Conservation (phyloP, 2,329 filamentous ascomycete genomes). For the Ascochyta rabiei region DNA sequence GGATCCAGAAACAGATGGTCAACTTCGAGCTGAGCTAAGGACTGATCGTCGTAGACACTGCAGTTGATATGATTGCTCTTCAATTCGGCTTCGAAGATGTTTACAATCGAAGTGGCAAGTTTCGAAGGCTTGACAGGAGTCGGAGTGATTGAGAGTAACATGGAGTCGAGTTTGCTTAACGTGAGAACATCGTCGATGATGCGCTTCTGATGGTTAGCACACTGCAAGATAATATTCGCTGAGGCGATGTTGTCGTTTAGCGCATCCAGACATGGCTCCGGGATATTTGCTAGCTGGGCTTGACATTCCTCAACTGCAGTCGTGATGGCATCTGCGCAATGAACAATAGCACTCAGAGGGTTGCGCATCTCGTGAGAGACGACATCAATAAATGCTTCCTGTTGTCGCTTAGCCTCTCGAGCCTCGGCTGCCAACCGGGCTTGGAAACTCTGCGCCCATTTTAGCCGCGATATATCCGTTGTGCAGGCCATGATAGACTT, state of each 20-base stretch:
- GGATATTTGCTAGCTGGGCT: slow-evolving; percentile 28
- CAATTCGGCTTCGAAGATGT: slow-evolving; percentile 49
- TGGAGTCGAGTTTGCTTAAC: slow-evolving; percentile 54
- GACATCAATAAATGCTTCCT: slow-evolving; percentile 50
- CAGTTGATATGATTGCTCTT: slow-evolving; percentile 41
- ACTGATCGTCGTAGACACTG: slow-evolving; percentile 43
- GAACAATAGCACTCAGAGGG: slow-evolving; percentile 52
- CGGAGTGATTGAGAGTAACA: slow-evolving; percentile 52
- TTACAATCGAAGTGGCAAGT: slow-evolving; percentile 45
- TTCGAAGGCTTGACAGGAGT: slow-evolving; percentile 46
- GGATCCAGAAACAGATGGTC: slow-evolving; percentile 52
- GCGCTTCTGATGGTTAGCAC: slow-evolving; percentile 55
- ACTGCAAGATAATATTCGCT: slow-evolving; percentile 53
- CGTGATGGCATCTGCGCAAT: slow-evolving; percentile 53
- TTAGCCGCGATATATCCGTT: slow-evolving; percentile 48
- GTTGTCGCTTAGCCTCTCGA: slow-evolving; percentile 47
- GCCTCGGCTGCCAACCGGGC: slow-evolving; percentile 46
- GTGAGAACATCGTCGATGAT: slow-evolving; percentile 58
- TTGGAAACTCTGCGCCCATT: slow-evolving; percentile 49
- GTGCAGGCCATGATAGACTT: slow-evolving; percentile 47
- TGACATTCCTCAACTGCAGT: slow-evolving; percentile 42
- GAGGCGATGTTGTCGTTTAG: slow-evolving; percentile 42
- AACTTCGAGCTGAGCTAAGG: slow-evolving; percentile 44
- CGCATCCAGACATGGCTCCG: slow-evolving; percentile 30
- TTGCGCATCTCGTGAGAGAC: slow-evolving; percentile 55